These are phyloP conservation scores for Pyrus betulifolia DNA, from an alignment of 306 rosid genomes.

Conservation along the genomic window DNA sequence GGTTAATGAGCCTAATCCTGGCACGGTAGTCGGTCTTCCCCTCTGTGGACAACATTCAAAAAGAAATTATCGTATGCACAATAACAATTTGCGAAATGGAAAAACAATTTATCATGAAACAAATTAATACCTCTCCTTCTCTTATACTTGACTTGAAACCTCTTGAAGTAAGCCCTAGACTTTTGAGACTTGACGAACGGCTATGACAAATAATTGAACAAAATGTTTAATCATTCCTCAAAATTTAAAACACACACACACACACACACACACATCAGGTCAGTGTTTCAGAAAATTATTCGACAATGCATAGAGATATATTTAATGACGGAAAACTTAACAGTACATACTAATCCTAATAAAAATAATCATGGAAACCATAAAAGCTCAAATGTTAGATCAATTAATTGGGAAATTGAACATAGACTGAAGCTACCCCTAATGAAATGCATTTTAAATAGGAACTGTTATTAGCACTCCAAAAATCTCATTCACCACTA, in stretches of 20 bases:
- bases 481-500: no score
- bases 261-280: no score
- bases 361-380: no score
- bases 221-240: neutral
- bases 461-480: no score
- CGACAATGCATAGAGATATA: neutral
- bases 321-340: no score
- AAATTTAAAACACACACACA: no score
- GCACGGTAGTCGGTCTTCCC: slow-evolving; percentile 93
- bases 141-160: slow-evolving; percentile 78
- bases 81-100: neutral
- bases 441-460: no score
- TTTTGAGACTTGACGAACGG: slow-evolving; percentile 59
- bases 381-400: no score
- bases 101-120: neutral
- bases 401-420: no score
- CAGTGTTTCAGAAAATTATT: neutral
- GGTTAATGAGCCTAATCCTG: slow-evolving; percentile 78
- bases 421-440: no score
- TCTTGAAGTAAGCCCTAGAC: slow-evolving; percentile 62
- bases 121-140: slow-evolving; percentile 65
- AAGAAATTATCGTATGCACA: neutral
- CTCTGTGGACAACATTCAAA: slow-evolving; percentile 28
- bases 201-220: slow-evolving; percentile 8
- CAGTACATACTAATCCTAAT: no score